Base-by-base conservation (phyloP, 805 yeast genomes). In the Starmerella sp. region DNA sequence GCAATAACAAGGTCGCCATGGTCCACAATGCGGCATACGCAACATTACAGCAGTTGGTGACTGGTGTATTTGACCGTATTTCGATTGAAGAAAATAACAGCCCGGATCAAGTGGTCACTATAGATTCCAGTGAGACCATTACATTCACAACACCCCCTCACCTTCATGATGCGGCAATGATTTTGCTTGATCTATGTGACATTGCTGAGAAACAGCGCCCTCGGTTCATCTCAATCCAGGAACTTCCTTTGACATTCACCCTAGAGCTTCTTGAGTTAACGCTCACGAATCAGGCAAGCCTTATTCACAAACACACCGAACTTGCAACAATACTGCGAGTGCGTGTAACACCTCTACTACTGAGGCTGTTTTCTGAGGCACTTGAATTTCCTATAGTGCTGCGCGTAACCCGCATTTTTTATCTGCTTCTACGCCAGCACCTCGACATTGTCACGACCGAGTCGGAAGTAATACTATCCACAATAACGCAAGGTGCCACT, bases 11-110 rank as follows among this genome's bases (percentile, higher is more conserved):
- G 62, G 77, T 82, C 5, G 79, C 84, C 0, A 86, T 86, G 62
- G 95, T 93, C 5, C 76, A 80, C 13, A 90, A 89, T 63, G 86
- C 97, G 0, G 96, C 97, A 0, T 82, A 87, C 50, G 98, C 97
- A 2, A 88, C 97, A 3, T 76, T 89, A 47, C 95, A 89, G 59
- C 97, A 93, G 66, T 70, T 93, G 44, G 76, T 89, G 46, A 80
- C 84, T 38, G 79, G 84, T 34, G 77, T 89, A 0, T 91, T 84
- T 67, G 97, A 91, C 54, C 76, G 80, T 64, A 75, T 80, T 48
- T 77, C 73, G 54, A 62, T 66, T 8, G 28, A 56, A 10, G 57
- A 48, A 14, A 31, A 48, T 8, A 22, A 22, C n/a, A 36, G 41
- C 13, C 53, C 29, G 49, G 37, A 42, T 4, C 35, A 48, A 13